phyloP scores from a whole-genome alignment of 1,139 yeast genomes.

The Protomyces inouyei region DNA sequence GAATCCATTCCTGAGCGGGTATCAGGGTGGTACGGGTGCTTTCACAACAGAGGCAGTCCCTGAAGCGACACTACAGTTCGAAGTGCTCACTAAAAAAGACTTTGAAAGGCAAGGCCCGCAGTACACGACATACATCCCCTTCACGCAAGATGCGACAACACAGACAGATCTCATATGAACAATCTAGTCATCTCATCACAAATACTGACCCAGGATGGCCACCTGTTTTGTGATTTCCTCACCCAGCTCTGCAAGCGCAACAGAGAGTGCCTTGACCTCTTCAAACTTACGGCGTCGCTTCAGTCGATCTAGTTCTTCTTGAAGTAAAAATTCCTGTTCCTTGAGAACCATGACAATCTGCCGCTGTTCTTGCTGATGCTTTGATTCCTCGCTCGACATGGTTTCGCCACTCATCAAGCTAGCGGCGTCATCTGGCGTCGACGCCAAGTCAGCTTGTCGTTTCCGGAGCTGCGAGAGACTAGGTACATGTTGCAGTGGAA shows the following conservation, averaged over 20 bases:
- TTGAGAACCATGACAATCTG: constrained; percentile 3
- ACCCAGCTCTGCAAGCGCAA: constrained; percentile 56
- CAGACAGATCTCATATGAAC: neutral
- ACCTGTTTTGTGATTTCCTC: constrained; percentile 48
- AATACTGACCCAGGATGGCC: neutral
- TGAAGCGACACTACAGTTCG: neutral
- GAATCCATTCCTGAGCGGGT: neutral
- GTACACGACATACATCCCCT: neutral
- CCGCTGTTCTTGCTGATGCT: constrained; percentile 5
- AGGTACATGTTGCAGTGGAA: neutral
- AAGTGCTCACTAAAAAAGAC: neutral
- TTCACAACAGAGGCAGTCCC: neutral
- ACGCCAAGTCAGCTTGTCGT: neutral
- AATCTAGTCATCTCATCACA: neutral
- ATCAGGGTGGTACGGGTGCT: neutral
- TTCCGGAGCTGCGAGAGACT: neutral
- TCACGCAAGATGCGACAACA: neutral
- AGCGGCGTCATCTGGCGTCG: neutral
- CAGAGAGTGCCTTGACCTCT: constrained; percentile 59
- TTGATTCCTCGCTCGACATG: neutral
- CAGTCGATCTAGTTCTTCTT: constrained; percentile 56
- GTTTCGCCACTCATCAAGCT: neutral
- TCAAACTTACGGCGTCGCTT: constrained; percentile 70
- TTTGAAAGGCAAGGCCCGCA: neutral
- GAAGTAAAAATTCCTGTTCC: constrained; percentile 51